These are phyloP conservation scores for Bipolaris gigantea DNA, from an alignment of 2,329 filamentous ascomycete species.

Conservation along the genomic window DNA sequence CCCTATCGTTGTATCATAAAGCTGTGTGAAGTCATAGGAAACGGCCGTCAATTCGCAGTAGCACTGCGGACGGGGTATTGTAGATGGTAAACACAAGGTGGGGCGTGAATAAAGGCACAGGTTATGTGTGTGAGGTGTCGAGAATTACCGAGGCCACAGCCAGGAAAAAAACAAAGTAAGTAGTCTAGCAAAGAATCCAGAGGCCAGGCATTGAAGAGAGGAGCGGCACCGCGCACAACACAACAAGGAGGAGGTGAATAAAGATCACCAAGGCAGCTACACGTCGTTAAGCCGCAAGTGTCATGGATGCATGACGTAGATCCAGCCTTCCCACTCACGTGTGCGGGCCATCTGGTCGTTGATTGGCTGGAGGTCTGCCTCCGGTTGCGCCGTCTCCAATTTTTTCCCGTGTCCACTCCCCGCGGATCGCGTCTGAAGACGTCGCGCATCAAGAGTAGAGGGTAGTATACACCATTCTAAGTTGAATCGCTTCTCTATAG, in stretches of 20 bases:
- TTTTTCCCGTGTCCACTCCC: constrained; percentile 10
- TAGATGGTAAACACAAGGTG: constrained; percentile 30
- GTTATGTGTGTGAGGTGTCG: constrained; percentile 24
- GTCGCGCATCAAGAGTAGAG: neutral
- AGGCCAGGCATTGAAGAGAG: constrained; percentile 17
- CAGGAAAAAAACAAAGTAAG: constrained; percentile 20
- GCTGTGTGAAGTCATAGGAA: constrained; percentile 40
- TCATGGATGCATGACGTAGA: constrained; percentile 44
- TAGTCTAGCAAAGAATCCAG: constrained; percentile 26
- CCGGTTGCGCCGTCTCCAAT: constrained; percentile 17
- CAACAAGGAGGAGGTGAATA: constrained; percentile 21
- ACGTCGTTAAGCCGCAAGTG: constrained; percentile 22
- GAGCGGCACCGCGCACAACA: constrained; percentile 25
- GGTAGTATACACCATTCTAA: neutral
- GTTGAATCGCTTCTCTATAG: neutral
- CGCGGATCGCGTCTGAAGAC: constrained; percentile 4
- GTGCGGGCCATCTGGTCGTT: constrained; percentile 26
- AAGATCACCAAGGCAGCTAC: constrained; percentile 41
- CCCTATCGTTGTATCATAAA: constrained; percentile 39
- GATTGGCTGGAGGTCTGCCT: constrained; percentile 26
- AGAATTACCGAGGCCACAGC: constrained; percentile 18
- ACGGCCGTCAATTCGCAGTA: constrained; percentile 20
- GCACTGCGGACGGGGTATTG: constrained; percentile 27
- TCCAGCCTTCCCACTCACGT: constrained; percentile 28
- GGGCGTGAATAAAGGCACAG: constrained; percentile 17